A percentile compares a stretch with the other conserved stretches of the same genome.
phyloP scores from a whole-genome alignment of 2,329 filamentous ascomycete genomes.

The Amesomyces nigricolor region DNA sequence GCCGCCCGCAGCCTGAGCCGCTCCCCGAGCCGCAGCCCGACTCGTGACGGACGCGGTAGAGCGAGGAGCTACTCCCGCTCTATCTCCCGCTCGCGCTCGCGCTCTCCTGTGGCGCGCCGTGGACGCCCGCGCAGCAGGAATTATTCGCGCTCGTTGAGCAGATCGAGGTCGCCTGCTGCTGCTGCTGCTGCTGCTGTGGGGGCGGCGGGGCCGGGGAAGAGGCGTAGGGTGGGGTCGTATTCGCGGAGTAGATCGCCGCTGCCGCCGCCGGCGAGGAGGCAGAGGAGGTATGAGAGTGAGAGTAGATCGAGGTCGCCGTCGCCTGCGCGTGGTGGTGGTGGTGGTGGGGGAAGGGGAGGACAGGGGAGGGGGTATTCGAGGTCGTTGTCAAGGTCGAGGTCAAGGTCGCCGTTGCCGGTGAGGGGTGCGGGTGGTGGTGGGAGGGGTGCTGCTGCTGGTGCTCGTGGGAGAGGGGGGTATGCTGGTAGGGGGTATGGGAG shows the following conservation, averaged over 20 bases:
- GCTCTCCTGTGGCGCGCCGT: slow-evolving; percentile 15
- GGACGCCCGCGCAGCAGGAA: slow-evolving; percentile 18
- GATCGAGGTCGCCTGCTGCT: slow-evolving; percentile 1
- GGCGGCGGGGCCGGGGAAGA: not conserved
- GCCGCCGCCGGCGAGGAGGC: slow-evolving; percentile 17
- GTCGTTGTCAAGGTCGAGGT: slow-evolving; percentile 11
- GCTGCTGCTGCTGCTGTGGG: not conserved
- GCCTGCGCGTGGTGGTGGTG: too few relatives aligned
- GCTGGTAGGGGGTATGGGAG: not conserved
- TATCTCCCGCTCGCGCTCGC: slow-evolving; percentile 13
- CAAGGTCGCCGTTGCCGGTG: not conserved
- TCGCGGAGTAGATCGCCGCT: slow-evolving; percentile 18
- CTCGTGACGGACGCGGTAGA: not conserved
- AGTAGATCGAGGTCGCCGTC: not conserved
- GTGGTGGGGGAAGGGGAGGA: not conserved
- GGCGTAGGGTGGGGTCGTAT: slow-evolving; percentile 21
- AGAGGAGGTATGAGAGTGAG: slow-evolving; percentile 11
- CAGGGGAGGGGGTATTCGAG: not conserved
- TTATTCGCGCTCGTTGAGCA: slow-evolving; percentile 19
- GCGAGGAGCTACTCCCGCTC: slow-evolving; percentile 22
- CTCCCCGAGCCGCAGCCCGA: slow-evolving; percentile 2
- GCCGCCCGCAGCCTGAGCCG: slow-evolving; percentile 11
- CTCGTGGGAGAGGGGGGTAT: not conserved
- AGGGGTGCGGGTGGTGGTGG: not conserved
- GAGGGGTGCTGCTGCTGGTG: not conserved